Evolutionary conservation across 768 basidiomycete genomes (phyloP), one percentile per base, ranked within the genome.

Genomic region (Pholiota conissans): DNA sequence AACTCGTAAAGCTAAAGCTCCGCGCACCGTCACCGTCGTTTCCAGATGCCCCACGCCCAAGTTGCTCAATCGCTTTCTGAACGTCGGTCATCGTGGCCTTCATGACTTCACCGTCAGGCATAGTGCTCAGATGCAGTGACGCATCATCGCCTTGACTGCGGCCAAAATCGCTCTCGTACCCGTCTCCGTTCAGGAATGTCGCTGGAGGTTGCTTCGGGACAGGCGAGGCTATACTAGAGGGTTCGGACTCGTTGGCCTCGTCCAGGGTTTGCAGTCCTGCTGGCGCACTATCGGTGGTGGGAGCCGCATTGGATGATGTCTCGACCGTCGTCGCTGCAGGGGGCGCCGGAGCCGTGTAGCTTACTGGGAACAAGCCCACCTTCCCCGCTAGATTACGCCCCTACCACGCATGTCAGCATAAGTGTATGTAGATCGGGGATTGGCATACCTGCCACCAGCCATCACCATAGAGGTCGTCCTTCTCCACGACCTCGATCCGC

Each of bases 401-500:
- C 92, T 95, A 63, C 49, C 37, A 53, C 20, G n/a, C 30, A n/a
- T 13, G 42, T 51, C 18, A 52, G 46, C 18, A 24, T 37, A 26
- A 37, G 26, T 22, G 11, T 35, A 30, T 30, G 14, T 27, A 29
- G n/a, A 35, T 26, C 30, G 42, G 39, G 49, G 29, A 55, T 50
- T 39, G 59, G 67, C 78, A 57, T 61, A 79, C 80, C 69, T 80
- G 76, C 93, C 93, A 98, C 97, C 97, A 98, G 16, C 96, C 97
- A 72, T 99, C 97, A 18, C 84, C 84, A 69, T 91, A 98, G 56
- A 84, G 73, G 62, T 98, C 97, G 68, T 98, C 97, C 74, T 85
- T 92, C 76, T 98, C 96, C 39, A 98, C 56, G 27, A 99, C 86
- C 67, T 92, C 88, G 63, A 98, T 93, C 55, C 83, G 79, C 63